Base-by-base conservation (phyloP, 805 yeast species). In the Limtongia smithiae region DNA sequence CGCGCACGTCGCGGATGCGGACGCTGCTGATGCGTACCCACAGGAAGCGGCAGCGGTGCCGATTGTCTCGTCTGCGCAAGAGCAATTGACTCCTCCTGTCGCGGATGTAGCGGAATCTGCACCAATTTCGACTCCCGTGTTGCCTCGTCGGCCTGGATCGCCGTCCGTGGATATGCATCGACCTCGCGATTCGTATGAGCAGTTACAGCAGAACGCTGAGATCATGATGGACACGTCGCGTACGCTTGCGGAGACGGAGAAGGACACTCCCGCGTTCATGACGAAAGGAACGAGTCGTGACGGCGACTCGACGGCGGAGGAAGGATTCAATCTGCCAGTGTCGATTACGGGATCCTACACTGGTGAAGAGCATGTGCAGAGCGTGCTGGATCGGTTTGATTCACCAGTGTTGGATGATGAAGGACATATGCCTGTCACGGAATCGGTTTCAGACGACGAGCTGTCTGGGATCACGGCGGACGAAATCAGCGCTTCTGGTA, bases 201-300 rank as follows among this genome's bases (percentile, higher is more conserved):
- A 30, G 24, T 40, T 31, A 28, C 57, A 53, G 48, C 54, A 53
- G 15, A 24, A 20, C 14, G 57, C 57, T 14, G 57, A 53, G 45
- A 24, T 45, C 24, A 50, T 48, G 37, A 46, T 53, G 47, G 57
- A 53, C 22, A 2, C 28, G 6, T 49, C 54, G 40, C 40, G 54
- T 15, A 53, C 57, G n/a, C 27, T 45, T 7, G 51, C 57, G 3
- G 57, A 53, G 45, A 48, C 46, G 3, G 44, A 37, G 20, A 52
- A 52, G 36, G 37, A 46, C 36, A 11, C 28, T 12, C 18, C 21
- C 12, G 21, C 17, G 5, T n/a, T 41, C 14, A n/a, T 33, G 17
- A 12, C 5, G 6, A n/a, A 18, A 5, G 11, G 38, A 7, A 5
- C 6, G n/a, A 5, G 21, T 4, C 4, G 6, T 15, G 14, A 17